Evolutionary conservation across 2,329 filamentous ascomycete genomes (phyloP), one percentile per base, ranked within the genome.

Genomic region (Hymenoscyphus occultus): DNA sequence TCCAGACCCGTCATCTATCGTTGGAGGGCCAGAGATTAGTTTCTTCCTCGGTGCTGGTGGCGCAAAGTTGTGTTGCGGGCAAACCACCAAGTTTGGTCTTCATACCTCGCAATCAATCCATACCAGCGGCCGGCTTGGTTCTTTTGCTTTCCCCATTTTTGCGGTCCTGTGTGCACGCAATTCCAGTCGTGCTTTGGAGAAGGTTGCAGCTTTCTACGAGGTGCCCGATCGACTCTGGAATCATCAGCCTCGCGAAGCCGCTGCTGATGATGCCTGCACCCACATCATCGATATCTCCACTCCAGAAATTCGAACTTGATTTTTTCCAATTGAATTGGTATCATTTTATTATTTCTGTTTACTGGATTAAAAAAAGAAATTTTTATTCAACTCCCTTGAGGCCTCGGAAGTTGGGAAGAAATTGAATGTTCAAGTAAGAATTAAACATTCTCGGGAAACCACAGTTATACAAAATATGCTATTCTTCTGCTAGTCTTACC

Each of bases 1-100:
- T 97, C 83, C 7, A 96, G 84, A 28, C 92, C 92, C 39, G 92
- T 98, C 95, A 99, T 99, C 92, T 96, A 61, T 57, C n/a, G 56
- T 16, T 19, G n/a, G n/a, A 12, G 28, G 56, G 68, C 60, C 67
- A 56, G 51, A 65, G 45, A 35, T 58, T 60, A 63, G 45, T 57
- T 48, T 35, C 14, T 22, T 14, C 5, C 1, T 4, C 19, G 10
- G 12, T 39, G 56, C 4, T 40, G 40, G 35, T 39, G 60, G 48
- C 19, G 19, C 59, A 51, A 51, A 28, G 14, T 2, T 13, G 13
- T n/a, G 14, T 5, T 13, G 13, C 32, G 13, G 19, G 32, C 12
- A 16, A 28, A 28, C 28, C 28, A 28, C 28, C 28, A 28, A 28
- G 28, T 28, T n/a, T 40, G 48, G 32, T 62, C 39, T 61, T 62